A percentile compares a stretch with the other conserved stretches of the same genome.
Conservation (phyloP, 83 land plant species). For the Picea abies region DNA sequence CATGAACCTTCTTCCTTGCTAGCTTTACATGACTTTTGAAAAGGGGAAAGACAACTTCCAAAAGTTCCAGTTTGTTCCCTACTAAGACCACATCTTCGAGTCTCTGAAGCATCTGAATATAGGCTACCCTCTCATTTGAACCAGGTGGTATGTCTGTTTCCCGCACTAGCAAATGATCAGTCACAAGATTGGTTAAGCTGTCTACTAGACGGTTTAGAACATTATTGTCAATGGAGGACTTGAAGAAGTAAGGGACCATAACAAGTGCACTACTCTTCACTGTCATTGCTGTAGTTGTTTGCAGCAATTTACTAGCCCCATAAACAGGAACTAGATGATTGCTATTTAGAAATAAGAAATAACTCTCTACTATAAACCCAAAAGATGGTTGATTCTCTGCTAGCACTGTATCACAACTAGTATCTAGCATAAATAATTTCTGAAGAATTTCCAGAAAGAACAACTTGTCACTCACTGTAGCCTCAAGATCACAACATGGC, state of each 20-base stretch:
- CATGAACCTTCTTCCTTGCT: conserved; percentile 22
- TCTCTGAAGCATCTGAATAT: conserved; percentile 30
- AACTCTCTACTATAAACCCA: conserved; percentile 34
- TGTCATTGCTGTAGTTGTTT: conserved; percentile 20
- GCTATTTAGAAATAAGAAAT: conserved; percentile 22
- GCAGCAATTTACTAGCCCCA: conserved; percentile 13
- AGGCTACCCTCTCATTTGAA: conserved; percentile 40
- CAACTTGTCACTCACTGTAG: conserved; percentile 25
- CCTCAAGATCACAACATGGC: conserved; percentile 29
- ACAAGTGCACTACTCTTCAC: conserved; percentile 37
- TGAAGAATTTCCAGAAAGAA: conserved; percentile 46
- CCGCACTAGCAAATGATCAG: conserved; percentile 41
- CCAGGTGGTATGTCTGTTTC: conserved; percentile 48
- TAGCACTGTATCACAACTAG: conserved; percentile 24
- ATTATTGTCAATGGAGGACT: conserved; percentile 8
- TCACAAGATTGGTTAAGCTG: conserved; percentile 31
- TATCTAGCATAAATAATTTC: conserved; percentile 41
- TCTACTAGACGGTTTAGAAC: conserved; percentile 16
- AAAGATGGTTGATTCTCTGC: conserved; percentile 29
- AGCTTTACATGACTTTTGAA: conserved; percentile 34
- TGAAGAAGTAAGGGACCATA: conserved; percentile 36
- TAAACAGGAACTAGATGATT: not conserved
- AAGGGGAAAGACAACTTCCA: conserved; percentile 57
- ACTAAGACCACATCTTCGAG: conserved; percentile 30
- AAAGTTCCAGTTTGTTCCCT: conserved; percentile 28